These are phyloP conservation scores for Choricystis sp. DNA, from an alignment of 139 green algal species.

Conservation along the genomic window DNA sequence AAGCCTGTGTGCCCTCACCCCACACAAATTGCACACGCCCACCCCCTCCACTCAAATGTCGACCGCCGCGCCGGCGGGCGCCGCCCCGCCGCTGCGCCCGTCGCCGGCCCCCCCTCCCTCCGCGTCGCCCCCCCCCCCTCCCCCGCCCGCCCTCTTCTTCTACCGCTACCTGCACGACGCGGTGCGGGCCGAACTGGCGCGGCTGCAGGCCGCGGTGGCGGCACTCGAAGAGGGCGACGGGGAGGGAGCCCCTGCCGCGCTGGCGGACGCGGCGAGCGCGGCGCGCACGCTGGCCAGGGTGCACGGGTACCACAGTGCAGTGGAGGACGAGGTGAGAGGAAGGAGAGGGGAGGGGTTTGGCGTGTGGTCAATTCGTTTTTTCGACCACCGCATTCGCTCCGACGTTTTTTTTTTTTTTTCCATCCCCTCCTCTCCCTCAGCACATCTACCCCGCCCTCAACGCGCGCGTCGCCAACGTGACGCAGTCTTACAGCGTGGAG, in stretches of 20 bases:
- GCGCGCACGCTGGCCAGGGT: slow-evolving; percentile 61
- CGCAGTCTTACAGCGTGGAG: slow-evolving; percentile 68
- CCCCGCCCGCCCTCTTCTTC: slow-evolving; percentile 51
- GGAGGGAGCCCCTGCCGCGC: slow-evolving; percentile 3
- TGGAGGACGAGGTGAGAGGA: slow-evolving; percentile 73
- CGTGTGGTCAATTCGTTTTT: not conserved
- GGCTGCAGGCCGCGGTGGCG: slow-evolving; percentile 24
- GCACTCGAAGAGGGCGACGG: slow-evolving; percentile 19
- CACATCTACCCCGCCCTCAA: slow-evolving; percentile 80
- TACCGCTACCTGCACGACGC: slow-evolving; percentile 71
- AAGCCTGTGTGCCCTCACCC: no score
- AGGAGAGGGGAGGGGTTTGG: not conserved
- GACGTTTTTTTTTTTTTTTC: slow-evolving; percentile 4
- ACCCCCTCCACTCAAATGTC: no score
- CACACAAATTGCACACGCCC: no score
- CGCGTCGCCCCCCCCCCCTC: not conserved
- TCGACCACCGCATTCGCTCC: not conserved
- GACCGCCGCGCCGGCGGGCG: no score
- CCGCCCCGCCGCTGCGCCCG: no score
- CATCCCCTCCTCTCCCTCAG: slow-evolving; percentile 22
- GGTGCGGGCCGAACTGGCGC: slow-evolving; percentile 55
- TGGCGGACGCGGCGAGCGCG: not conserved
- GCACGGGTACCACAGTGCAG: slow-evolving; percentile 78
- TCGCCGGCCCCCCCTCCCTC: no score
- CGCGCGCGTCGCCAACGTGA: slow-evolving; percentile 80